Evolutionary conservation across 2,329 filamentous ascomycete species (phyloP).

Genomic region (Calonectria henricotiae): DNA sequence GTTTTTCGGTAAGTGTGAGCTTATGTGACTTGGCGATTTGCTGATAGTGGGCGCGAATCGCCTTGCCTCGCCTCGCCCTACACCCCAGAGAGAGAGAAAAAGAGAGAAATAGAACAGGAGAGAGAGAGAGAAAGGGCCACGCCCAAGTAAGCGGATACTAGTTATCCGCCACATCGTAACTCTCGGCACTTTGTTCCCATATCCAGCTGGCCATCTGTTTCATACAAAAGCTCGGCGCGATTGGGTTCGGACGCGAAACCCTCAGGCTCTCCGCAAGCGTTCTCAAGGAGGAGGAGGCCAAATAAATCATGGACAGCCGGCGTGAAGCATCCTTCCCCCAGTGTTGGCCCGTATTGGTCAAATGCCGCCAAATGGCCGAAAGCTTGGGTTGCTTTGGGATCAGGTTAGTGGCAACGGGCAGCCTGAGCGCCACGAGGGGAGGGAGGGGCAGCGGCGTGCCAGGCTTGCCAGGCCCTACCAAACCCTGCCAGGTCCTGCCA

Average conservation of each 20-base stretch:
- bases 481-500: neutral
- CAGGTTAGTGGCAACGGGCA: conserved; percentile 20
- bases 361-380: conserved; percentile 21
- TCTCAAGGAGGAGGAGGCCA: neutral
- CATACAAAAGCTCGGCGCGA: neutral
- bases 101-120: too few relatives aligned
- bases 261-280: neutral
- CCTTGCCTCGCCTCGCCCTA: conserved; percentile 9
- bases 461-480: conserved; percentile 4
- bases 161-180: conserved; percentile 9
- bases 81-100: neutral
- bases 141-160: neutral
- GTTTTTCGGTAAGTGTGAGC: conserved; percentile 15
- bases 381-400: conserved; percentile 14
- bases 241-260: neutral
- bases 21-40: neutral
- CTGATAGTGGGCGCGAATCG: conserved; percentile 10
- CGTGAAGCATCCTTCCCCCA: neutral
- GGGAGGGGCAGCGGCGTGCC: conserved; percentile 1
- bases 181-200: conserved; percentile 23
- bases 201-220: neutral
- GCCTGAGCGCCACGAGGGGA: conserved; percentile 18
- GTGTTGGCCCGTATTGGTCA: conserved; percentile 17
- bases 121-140: too few relatives aligned
- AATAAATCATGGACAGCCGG: too few relatives aligned